Evolutionary conservation across 176 grass and related monocot genomes (phyloP).

Genomic region (Zoysia japonica): DNA sequence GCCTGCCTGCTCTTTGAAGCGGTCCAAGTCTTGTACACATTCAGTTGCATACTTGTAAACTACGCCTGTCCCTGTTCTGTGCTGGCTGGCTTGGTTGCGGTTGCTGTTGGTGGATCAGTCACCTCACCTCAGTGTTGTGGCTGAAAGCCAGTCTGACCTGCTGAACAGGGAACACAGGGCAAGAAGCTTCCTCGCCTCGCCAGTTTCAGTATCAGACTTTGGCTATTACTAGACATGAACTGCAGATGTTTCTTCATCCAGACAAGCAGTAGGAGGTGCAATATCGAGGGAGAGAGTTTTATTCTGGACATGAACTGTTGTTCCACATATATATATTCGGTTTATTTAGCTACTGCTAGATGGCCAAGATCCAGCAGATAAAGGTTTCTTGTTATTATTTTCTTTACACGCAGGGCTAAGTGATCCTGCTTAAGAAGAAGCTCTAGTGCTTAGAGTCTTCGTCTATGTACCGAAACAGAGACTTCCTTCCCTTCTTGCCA

Average conservation of each 20-base stretch:
- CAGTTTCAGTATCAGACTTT: not conserved
- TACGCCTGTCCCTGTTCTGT: not conserved
- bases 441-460: slow-evolving; percentile 14
- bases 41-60: too few relatives aligned
- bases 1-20: slow-evolving; percentile 36
- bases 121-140: slow-evolving; percentile 23
- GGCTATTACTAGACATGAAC: not conserved
- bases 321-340: too few relatives aligned
- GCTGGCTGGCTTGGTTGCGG: not conserved
- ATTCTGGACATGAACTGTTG: too few relatives aligned
- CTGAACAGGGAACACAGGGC: slow-evolving; percentile 10
- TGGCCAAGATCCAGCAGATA: too few relatives aligned
- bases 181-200: slow-evolving; percentile 25
- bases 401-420: too few relatives aligned
- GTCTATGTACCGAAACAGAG: not conserved
- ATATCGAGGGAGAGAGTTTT: not conserved
- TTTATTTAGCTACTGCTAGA: too few relatives aligned
- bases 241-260: not conserved
- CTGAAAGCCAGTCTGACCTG: not conserved
- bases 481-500: slow-evolving; percentile 35
- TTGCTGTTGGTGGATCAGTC: slow-evolving; percentile 24
- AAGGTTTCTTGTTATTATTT: too few relatives aligned
- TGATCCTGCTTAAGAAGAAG: slow-evolving; percentile 12
- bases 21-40: slow-evolving; percentile 43
- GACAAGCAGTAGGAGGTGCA: not conserved